A percentile compares a stretch with the other conserved stretches of the same genome.
These are phyloP conservation scores for Kodamaea fukazawae DNA, from an alignment of 805 yeast species.

Conservation along the genomic window DNA sequence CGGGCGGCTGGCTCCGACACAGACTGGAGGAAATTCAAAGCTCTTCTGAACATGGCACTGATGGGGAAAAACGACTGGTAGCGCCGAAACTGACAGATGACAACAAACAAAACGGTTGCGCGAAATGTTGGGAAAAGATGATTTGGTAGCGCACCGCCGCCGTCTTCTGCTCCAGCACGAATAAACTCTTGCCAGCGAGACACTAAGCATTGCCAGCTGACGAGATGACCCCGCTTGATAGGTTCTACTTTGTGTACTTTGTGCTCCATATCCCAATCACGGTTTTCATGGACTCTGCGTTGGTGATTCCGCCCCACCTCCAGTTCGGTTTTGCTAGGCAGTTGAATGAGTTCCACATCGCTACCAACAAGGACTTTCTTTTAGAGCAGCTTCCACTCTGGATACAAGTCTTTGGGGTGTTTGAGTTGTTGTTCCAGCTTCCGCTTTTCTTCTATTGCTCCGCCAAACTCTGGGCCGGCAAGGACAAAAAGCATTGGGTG, in stretches of 20 bases:
- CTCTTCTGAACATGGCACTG: no score
- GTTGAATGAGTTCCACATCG: slow-evolving; percentile 58
- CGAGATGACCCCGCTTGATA: slow-evolving; percentile 23
- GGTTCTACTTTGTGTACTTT: slow-evolving; percentile 50
- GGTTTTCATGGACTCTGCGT: slow-evolving; percentile 66
- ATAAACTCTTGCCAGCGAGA: no score
- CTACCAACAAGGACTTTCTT: slow-evolving; percentile 68
- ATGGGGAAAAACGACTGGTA: no score
- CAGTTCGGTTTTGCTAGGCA: slow-evolving; percentile 47
- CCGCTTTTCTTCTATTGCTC: slow-evolving; percentile 61
- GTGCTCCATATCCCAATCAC: slow-evolving; percentile 75
- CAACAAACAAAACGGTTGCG: no score
- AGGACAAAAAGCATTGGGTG: slow-evolving; percentile 11
- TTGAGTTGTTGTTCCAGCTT: slow-evolving; percentile 73
- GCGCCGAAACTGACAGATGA: no score
- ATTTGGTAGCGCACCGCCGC: no score
- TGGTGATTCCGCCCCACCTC: slow-evolving; percentile 57
- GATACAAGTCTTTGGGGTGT: slow-evolving; percentile 66
- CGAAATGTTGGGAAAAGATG: no score
- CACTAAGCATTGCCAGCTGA: no score
- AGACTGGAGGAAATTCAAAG: no score
- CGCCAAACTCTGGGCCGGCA: slow-evolving; percentile 14
- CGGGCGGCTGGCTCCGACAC: no score
- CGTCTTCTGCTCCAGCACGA: no score
- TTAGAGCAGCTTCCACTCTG: slow-evolving; percentile 60